A percentile compares a stretch with the other conserved stretches of the same genome.
Conservation (phyloP, 164 flowering plant species). For the Platanus orientalis region DNA sequence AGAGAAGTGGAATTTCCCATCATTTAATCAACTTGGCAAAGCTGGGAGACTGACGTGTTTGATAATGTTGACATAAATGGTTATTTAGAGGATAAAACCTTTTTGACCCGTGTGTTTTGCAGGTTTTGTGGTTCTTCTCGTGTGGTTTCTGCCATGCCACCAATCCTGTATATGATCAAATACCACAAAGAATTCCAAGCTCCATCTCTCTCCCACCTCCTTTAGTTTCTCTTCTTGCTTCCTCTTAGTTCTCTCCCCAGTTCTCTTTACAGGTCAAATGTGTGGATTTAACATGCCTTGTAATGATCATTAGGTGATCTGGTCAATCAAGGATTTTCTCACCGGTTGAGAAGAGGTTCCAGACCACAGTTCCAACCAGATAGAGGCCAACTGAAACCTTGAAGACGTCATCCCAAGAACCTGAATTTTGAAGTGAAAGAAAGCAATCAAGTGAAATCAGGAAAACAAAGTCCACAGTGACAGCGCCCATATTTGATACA, state of each 20-base stretch:
- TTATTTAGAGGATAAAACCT: not conserved
- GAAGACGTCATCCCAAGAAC: constrained; percentile 98
- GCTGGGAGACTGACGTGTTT: not conserved
- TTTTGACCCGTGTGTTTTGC: not conserved
- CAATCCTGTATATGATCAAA: not conserved
- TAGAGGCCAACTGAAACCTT: constrained; percentile 89
- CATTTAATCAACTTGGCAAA: not conserved
- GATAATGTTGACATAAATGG: not conserved
- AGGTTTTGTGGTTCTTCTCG: not conserved
- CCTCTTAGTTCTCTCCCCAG: not conserved
- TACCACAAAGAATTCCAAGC: not conserved
- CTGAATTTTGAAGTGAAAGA: constrained; percentile 29
- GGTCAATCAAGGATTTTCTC: constrained; percentile 74
- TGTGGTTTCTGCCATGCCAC: not conserved
- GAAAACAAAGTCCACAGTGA: not conserved
- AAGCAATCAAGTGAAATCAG: not conserved
- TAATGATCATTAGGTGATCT: not conserved
- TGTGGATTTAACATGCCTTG: not conserved
- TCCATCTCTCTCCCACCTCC: not conserved
- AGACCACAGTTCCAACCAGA: constrained; percentile 86
- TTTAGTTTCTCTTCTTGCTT: not conserved
- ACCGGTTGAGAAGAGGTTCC: constrained; percentile 95
- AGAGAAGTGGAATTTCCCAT: not conserved
- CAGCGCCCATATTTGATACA: not conserved
- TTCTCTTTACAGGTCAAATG: not conserved